These are phyloP conservation scores for Fusarium sp. DNA, from an alignment of 2,329 filamentous ascomycete species.

Conservation along the genomic window DNA sequence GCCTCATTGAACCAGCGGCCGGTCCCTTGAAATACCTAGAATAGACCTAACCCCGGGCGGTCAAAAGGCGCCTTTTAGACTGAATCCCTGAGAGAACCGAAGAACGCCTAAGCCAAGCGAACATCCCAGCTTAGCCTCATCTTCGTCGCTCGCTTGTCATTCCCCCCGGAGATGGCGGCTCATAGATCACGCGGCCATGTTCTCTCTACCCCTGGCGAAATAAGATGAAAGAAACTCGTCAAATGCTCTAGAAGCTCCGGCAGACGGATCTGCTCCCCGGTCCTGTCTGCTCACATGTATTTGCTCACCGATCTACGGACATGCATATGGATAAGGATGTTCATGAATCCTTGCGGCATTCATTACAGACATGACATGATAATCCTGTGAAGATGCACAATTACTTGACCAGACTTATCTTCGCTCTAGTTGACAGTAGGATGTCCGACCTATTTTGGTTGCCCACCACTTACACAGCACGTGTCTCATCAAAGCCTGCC, in stretches of 20 bases:
- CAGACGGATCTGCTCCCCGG: constrained; percentile 37
- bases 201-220: constrained; percentile 35
- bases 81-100: constrained; percentile 26
- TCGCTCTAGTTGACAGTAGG: background rate
- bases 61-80: background rate
- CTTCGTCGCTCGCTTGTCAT: constrained; percentile 36
- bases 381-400: constrained; percentile 12
- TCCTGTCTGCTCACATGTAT: constrained; percentile 6
- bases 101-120: constrained; percentile 15
- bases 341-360: constrained; percentile 15
- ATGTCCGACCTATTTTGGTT: constrained; percentile 6
- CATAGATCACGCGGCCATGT: constrained; percentile 43
- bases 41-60: background rate
- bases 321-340: constrained; percentile 7
- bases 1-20: constrained; percentile 12
- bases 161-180: constrained; percentile 47
- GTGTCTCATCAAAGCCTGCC: constrained; percentile 31
- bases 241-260: constrained; percentile 42
- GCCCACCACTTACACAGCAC: constrained; percentile 35
- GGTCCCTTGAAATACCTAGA: constrained; percentile 8
- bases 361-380: background rate
- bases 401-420: background rate
- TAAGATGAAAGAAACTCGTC: constrained; percentile 37
- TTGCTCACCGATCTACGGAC: constrained; percentile 20
- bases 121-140: constrained; percentile 42